Base-by-base conservation (phyloP, 169 alveolate genomes). In the Plasmodium reichenowi region DNA sequence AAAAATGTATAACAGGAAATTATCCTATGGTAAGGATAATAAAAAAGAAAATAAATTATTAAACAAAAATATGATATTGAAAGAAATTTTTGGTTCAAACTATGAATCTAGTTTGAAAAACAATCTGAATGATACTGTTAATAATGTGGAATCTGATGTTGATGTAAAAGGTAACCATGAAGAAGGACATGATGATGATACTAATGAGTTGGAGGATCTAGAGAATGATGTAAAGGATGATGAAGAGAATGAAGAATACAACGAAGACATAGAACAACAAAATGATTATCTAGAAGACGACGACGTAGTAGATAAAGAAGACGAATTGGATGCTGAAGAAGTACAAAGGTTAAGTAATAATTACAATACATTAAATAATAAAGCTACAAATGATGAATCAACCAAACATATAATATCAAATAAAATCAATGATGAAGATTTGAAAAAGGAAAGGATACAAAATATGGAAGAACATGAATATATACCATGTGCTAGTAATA, bases 1-100 rank as follows among this genome's bases (percentile, higher is more conserved):
- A 66, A 86, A 72, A 38, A 47, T 67, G 74, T 86, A 86, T 72
- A 80, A 67, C 58, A 86, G 45, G n/a, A 71, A 72, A 17, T 50
- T 86, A 60, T 71, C 92, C n/a, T 24, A n/a, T 38, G 76, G 72
- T 15, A 62, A 38, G 3, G 32, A 38, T n/a, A 72, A 38, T 32
- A 62, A 47, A 60, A 70, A 72, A 56, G 32, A 70, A 20, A 72
- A 86, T 32, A 86, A 86, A 59, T 64, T 86, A 58, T 47, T 86
- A 71, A 86, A 86, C 73, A 86, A 86, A 48, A 86, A 86, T 48
- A 60, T 86, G 92, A 86, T 86, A 71, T 15, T 86, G 76, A 86
- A 86, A 59, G 92, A 86, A 17, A 59, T 86, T 3, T 86, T 86
- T 56, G 92, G 92, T 45, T 86, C 92, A 12, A 86, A 86, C 20